Evolutionary conservation across 331 rosid genomes (phyloP), one percentile per base, ranked within the genome.

Genomic region (Phaseolus coccineus): DNA sequence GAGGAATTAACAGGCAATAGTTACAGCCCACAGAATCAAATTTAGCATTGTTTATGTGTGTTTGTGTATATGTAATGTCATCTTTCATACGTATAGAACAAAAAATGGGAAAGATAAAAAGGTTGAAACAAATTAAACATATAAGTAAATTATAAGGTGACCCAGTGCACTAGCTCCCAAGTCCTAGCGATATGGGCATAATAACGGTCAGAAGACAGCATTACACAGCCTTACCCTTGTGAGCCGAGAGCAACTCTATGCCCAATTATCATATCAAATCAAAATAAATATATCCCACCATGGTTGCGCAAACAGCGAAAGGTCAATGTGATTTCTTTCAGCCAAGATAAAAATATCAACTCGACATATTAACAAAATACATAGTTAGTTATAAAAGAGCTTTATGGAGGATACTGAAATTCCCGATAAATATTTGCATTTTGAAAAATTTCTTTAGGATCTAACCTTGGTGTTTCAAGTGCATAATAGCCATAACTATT

Each of bases 291-390:
- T 56, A 44, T 19, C 16, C 53, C 44, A 33, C 62, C 50, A 13
- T 28, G 68, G 35, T 62, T 61, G 16, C 28, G 44, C 42, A 53
- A 71, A 50, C 78, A 70, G 63, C 53, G 28, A 28, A 11, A 71
- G 74, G 22, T 70, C 57, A 42, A 67, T 25, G 63, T 52, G n/a
- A 33, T 13, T 63, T 70, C 25, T 61, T 63, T 77, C 59, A 82
- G 65, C 64, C 33, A 52, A 77, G 19, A 11, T 63, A 66, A 74
- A 50, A 51, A 80, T 33, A 33, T 11, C 22, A 30, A 51, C 2
- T 33, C 69, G 56, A 74, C 62, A 28, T 4, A 62, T 24, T 44
- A 53, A 30, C 69, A 77, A 47, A 56, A 40, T 37, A 8, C 11
- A 42, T 13, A 50, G 16, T 3, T 25, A 11, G 56, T 48, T 46